These are phyloP conservation scores for Balamuthia mandrillaris DNA, from an alignment of 208 protist genomes.

Conservation along the genomic window DNA sequence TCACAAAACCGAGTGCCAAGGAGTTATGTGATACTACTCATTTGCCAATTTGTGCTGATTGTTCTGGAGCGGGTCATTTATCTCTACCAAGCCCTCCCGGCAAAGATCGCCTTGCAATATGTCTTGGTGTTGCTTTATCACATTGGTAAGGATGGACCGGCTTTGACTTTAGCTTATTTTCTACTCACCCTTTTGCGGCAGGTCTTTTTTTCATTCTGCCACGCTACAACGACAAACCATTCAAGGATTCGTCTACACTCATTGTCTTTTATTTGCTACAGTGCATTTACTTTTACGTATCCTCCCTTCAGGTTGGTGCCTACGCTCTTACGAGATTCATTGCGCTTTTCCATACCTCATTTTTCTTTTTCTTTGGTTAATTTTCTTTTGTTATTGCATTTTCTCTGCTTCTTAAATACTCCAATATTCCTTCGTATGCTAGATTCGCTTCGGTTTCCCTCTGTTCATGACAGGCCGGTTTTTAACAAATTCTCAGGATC, in stretches of 20 bases:
- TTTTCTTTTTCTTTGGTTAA: not conserved
- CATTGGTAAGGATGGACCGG: slow-evolving; percentile 16
- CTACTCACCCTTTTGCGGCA: not conserved
- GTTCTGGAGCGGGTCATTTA: slow-evolving; percentile 69
- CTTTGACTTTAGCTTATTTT: too few relatives aligned
- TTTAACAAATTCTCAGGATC: not conserved
- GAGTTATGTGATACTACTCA: slow-evolving; percentile 37
- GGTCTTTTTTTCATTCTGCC: slow-evolving; percentile 44
- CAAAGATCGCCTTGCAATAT: slow-evolving; percentile 56
- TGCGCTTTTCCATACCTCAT: not conserved
- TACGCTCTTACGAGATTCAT: not conserved
- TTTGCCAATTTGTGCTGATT: slow-evolving; percentile 61
- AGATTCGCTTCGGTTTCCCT: not conserved
- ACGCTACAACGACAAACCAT: not conserved
- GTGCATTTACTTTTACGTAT: slow-evolving; percentile 49
- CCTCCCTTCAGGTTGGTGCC: slow-evolving; percentile 43
- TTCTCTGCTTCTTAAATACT: not conserved
- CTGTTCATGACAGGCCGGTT: not conserved
- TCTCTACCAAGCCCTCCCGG: not conserved
- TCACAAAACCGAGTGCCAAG: slow-evolving; percentile 45
- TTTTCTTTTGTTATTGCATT: not conserved
- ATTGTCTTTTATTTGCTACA: slow-evolving; percentile 57
- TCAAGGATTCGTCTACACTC: not conserved
- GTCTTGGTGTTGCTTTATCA: slow-evolving; percentile 43
- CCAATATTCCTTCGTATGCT: not conserved